Evolutionary conservation across 1,139 yeast genomes (phyloP), one percentile per base, ranked within the genome.

Genomic region (Ogataea hybrid): DNA sequence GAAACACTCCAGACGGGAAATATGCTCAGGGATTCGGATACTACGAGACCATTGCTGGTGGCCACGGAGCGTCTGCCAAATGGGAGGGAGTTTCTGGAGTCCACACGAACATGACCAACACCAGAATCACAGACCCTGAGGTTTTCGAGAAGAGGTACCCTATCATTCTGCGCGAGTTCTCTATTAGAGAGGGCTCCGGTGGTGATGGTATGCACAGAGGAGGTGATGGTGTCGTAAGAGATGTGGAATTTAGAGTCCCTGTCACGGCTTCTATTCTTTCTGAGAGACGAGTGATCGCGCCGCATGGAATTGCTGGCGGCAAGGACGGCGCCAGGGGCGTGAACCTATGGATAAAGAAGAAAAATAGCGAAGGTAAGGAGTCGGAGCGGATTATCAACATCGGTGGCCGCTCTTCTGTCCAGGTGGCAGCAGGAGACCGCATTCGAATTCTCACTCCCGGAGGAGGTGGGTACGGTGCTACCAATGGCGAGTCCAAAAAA

Each of bases 391-490:
- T 49, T 5, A 44, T 50, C 22, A 57, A 44, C 32, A 48, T 59
- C 15, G 62, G 59, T 4, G 62, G 63, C n/a, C 56, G 60, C 39
- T 41, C 60, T n/a, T 55, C 58, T 30, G 63, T 65, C 15, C 49
- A 54, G 25, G 56, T 60, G 46, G 48, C 56, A 49, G 59, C 57
- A 39, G 78, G 78, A 20, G 79, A 74, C 48, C 59, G 72, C 28
- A 51, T 74, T 28, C 59, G 69, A 29, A 66, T 73, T 14, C 44
- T 60, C 48, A 72, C 78, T 1, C 78, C 79, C 1, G 79, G 79
- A 38, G 79, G 77, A 32, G 79, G 79, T 35, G 79, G 77, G 1
- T 73, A 65, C 54, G 79, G 77, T 34, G 48, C 42, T 10, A 29
- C 39, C 11, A 42, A 17, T n/a, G 35, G 37, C 10, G 36, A 30